Evolutionary conservation across 306 rosid species (phyloP).

Genomic region (Castanopsis chinensis): DNA sequence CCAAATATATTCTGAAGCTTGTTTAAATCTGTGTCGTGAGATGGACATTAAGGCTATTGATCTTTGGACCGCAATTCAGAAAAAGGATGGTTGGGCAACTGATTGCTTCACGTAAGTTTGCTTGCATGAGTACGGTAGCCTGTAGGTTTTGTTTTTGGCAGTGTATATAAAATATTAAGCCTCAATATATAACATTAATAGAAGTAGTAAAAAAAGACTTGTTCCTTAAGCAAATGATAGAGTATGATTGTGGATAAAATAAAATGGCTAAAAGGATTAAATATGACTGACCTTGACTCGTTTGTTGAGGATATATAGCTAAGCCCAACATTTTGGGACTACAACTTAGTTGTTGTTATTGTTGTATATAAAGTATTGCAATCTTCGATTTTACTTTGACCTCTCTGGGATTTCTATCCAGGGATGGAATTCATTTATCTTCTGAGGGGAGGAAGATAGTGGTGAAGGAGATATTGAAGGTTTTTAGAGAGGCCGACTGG

Average conservation of each 20-base stretch:
- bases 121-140: neutral
- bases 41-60: conserved; percentile 55
- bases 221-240: too few relatives aligned
- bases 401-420: conserved; percentile 14
- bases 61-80: conserved; percentile 57
- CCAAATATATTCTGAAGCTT: conserved; percentile 69
- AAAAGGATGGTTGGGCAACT: conserved; percentile 43
- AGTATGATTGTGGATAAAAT: too few relatives aligned
- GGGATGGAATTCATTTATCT: conserved; percentile 81
- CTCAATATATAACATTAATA: neutral
- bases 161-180: neutral
- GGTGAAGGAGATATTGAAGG: conserved; percentile 56
- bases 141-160: neutral
- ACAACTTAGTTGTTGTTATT: too few relatives aligned
- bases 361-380: neutral
- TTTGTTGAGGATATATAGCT: too few relatives aligned
- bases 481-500: conserved; percentile 63
- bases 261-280: too few relatives aligned
- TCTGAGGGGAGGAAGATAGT: conserved; percentile 64
- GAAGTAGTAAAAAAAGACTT: too few relatives aligned
- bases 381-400: neutral
- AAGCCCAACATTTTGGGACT: too few relatives aligned
- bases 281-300: too few relatives aligned
- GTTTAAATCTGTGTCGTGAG: conserved; percentile 57
- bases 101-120: conserved; percentile 59